Evolutionary conservation across 306 rosid species (phyloP), one percentile per base, ranked within the genome.

Genomic region (Cyamopsis tetragonoloba): DNA sequence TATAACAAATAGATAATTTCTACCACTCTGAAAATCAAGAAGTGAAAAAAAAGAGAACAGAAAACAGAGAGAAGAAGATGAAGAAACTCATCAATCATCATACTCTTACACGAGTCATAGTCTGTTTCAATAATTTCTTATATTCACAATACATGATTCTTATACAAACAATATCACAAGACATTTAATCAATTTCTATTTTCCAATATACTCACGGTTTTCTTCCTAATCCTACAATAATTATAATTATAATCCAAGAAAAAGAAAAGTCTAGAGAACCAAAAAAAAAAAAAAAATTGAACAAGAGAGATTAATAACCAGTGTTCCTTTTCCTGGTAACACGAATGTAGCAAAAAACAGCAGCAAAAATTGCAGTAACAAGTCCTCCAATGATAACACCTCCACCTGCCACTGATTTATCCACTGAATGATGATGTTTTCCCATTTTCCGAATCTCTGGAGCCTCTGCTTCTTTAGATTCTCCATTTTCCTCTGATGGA

Each of bases 321-420:
- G 56, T 68, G n/a, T 73, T 72, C 51, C 79, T 77, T 72, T 73
- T 91, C 42, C 92, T 81, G 7, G 97, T 91, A 43, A 88, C 97
- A 20, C 91, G 84, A 68, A 91, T 88, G 63, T 91, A 91, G 83
- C 87, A 82, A 50, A 92, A 92, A 18, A 92, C 85, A 71, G 96
- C 92, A 3, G 96, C 98, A 68, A 85, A 82, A 47, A 82, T 72
- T 43, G 89, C 89, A 34, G 96, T 92, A 37, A 81, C 86, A 56
- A 92, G 85, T 1, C 96, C 96, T 38, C 96, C 96, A 26, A 92
- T 86, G 72, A 92, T 92, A 18, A 87, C 91, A 62, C 96, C 98
- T 6, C 98, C 96, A 32, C 96, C 98, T 2, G 91, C 96, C 82
- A 86, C 74, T 5, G 98, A 92, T 77, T 78, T 83, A 41, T 87